These are phyloP conservation scores for Trichosporon sp. DNA, from an alignment of 1,284 basidiomycete species.

Conservation along the genomic window DNA sequence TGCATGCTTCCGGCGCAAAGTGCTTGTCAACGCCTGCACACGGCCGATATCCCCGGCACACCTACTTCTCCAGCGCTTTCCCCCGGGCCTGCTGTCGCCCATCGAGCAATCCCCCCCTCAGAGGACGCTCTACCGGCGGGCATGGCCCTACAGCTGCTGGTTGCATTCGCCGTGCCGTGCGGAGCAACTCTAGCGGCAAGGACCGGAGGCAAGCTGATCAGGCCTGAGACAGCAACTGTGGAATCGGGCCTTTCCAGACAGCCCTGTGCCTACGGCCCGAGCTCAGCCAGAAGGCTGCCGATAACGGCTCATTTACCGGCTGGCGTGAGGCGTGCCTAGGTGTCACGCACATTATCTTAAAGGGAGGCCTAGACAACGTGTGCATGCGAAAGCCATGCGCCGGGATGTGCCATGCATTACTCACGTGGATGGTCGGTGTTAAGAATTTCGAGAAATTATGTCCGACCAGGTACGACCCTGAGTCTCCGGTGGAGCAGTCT, in stretches of 20 bases:
- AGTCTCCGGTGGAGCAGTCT: background rate
- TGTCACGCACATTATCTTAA: background rate
- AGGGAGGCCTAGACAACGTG: too few relatives aligned
- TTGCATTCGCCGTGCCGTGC: background rate
- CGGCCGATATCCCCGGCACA: too few relatives aligned
- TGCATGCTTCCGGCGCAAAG: too few relatives aligned
- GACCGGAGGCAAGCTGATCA: background rate
- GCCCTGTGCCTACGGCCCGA: background rate
- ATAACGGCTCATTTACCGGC: background rate
- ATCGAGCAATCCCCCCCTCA: too few relatives aligned
- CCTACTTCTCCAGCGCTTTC: too few relatives aligned
- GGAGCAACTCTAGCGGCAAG: background rate
- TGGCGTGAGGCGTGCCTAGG: background rate
- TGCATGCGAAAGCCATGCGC: background rate
- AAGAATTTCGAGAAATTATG: background rate
- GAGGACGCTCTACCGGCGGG: too few relatives aligned
- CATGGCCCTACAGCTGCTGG: too few relatives aligned
- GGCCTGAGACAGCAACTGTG: background rate
- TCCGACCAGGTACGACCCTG: background rate
- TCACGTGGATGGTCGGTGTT: background rate
- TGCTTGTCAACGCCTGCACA: too few relatives aligned
- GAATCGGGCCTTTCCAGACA: background rate
- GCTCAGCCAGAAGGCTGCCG: background rate
- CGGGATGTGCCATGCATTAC: background rate
- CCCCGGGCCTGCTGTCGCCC: too few relatives aligned